Conservation (phyloP, 179 eudicot genomes). For the Carnegiea gigantea region DNA sequence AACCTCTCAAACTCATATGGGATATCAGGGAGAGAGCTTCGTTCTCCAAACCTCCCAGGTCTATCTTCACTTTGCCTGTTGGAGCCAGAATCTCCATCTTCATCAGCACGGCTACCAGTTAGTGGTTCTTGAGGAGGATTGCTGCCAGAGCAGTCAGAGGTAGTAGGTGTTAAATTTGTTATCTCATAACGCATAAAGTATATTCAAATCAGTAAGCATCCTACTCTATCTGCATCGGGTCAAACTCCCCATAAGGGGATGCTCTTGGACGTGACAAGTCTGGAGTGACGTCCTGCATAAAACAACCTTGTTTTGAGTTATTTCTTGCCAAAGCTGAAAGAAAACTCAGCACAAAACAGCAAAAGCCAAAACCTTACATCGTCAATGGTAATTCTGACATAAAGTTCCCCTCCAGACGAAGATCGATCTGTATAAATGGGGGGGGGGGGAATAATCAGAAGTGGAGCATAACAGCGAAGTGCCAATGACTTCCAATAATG, state of each 20-base stretch:
- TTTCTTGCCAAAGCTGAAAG: neutral
- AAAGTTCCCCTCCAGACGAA: conserved; percentile 49
- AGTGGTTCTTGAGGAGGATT: conserved; percentile 23
- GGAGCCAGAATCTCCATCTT: conserved; percentile 21
- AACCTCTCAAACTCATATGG: conserved; percentile 41
- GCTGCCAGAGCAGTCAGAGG: conserved; percentile 30
- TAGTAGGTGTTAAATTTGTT: neutral
- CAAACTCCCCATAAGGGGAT: conserved; percentile 27
- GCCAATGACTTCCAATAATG: neutral
- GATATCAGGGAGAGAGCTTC: conserved; percentile 22
- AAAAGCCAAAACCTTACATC: conserved; percentile 45
- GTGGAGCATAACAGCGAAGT: neutral
- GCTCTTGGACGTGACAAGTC: conserved; percentile 21
- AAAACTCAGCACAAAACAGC: neutral
- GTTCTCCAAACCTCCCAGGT: conserved; percentile 28
- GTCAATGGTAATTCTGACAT: conserved; percentile 56
- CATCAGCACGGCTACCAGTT: conserved; percentile 12
- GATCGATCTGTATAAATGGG: conserved; percentile 48
- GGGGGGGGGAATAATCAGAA: neutral
- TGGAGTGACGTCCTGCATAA: conserved; percentile 40
- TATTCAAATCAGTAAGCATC: conserved; percentile 16
- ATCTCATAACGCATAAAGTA: neutral
- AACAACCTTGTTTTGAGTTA: neutral
- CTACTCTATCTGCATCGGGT: conserved; percentile 55
- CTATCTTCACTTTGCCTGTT: conserved; percentile 20